A percentile compares a stretch with the other conserved stretches of the same genome.
These are phyloP conservation scores for Gossypium aridum DNA, from an alignment of 441 rosid species.

Conservation along the genomic window DNA sequence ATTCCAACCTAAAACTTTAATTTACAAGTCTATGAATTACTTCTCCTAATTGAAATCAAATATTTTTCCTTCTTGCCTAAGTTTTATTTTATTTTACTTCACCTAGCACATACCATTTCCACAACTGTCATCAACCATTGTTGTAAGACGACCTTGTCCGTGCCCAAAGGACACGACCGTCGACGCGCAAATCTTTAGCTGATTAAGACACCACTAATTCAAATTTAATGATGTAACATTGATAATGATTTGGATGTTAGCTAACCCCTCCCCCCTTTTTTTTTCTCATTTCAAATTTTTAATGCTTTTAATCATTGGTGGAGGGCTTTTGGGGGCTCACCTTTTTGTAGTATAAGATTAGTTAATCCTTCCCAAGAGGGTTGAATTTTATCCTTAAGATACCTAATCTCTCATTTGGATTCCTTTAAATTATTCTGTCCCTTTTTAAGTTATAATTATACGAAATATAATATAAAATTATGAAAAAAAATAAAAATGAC, in stretches of 20 bases:
- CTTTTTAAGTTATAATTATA: no score
- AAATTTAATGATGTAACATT: not conserved
- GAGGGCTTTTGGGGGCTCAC: not conserved
- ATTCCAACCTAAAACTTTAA: no score
- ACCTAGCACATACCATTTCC: not conserved
- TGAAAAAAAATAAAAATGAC: no score
- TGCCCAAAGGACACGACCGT: constrained; percentile 8
- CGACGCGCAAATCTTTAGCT: not conserved
- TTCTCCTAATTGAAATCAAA: not conserved
- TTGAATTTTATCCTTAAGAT: not conserved
- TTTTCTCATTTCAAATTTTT: not conserved
- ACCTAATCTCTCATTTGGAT: constrained; percentile 19
- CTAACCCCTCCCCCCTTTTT: not conserved
- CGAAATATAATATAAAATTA: not conserved
- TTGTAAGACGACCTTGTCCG: not conserved
- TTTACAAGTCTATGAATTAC: not conserved
- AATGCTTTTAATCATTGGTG: not conserved
- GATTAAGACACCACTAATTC: constrained; percentile 28
- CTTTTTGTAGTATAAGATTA: not conserved
- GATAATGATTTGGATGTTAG: constrained; percentile 9
- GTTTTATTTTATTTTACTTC: not conserved
- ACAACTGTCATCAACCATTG: not conserved
- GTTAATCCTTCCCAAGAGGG: not conserved
- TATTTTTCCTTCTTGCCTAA: not conserved
- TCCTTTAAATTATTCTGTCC: constrained; percentile 1